phyloP scores from a whole-genome alignment of 2,329 filamentous ascomycete genomes.

The Cercospora berteroae region DNA sequence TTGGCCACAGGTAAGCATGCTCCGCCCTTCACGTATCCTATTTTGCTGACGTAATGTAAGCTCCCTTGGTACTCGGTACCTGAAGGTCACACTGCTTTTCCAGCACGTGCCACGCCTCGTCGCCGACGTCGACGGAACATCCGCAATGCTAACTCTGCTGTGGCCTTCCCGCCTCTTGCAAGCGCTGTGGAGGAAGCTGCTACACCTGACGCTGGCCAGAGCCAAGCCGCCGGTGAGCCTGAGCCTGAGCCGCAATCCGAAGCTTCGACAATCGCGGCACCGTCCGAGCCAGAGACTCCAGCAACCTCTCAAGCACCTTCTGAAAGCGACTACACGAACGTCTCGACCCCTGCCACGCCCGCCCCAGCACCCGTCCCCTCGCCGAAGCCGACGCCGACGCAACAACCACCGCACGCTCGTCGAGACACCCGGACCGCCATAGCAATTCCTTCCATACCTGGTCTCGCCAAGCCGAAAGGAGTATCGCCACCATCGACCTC shows the following conservation, averaged over 20 bases:
- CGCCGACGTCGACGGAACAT: slow-evolving; percentile 45
- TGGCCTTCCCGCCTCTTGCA: slow-evolving; percentile 50
- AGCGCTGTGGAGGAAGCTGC: slow-evolving; percentile 36
- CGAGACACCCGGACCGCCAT: slow-evolving; percentile 46
- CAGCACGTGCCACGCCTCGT: slow-evolving; percentile 49
- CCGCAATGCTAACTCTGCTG: slow-evolving; percentile 40
- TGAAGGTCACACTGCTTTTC: slow-evolving; percentile 50
- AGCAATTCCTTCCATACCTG: slow-evolving; percentile 54
- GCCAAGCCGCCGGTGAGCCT: slow-evolving; percentile 18
- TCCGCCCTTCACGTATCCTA: neutral
- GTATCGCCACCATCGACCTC: slow-evolving; percentile 38
- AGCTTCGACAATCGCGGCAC: slow-evolving; percentile 45
- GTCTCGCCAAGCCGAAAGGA: slow-evolving; percentile 45
- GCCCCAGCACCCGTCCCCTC: slow-evolving; percentile 36
- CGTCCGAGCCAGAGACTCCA: slow-evolving; percentile 55
- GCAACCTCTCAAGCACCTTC: slow-evolving; percentile 59
- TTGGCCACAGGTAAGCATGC: slow-evolving; percentile 21
- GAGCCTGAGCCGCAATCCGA: slow-evolving; percentile 40
- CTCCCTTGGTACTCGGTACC: slow-evolving; percentile 62
- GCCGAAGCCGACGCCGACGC: slow-evolving; percentile 35
- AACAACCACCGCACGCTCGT: slow-evolving; percentile 35
- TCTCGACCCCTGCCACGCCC: slow-evolving; percentile 51
- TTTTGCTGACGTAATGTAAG: slow-evolving; percentile 34
- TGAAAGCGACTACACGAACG: slow-evolving; percentile 48
- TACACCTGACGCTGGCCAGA: slow-evolving; percentile 14